A percentile compares a stretch with the other conserved stretches of the same genome.
Conservation (phyloP, 345 rosid genomes). For the Orychophragmus violaceus region DNA sequence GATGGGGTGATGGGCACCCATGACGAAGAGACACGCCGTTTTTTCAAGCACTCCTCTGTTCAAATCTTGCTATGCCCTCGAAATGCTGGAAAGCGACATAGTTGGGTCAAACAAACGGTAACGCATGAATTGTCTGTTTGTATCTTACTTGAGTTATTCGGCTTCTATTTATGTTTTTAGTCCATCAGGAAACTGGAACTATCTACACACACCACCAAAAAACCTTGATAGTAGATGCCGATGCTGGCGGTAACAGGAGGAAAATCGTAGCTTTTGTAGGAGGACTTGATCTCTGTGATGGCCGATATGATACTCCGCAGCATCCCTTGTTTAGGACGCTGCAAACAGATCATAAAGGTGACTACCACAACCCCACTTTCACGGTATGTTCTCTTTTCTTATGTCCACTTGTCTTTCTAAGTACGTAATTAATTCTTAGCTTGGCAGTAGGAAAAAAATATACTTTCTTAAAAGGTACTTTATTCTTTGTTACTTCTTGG, state of each 20-base stretch:
- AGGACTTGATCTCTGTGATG: slow-evolving; percentile 69
- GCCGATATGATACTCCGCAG: slow-evolving; percentile 60
- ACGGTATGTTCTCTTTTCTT: slow-evolving; percentile 36
- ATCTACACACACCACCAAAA: slow-evolving; percentile 80
- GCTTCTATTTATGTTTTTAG: background rate
- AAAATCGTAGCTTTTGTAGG: slow-evolving; percentile 65
- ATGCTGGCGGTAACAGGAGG: slow-evolving; percentile 53
- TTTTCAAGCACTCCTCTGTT: slow-evolving; percentile 92
- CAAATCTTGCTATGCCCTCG: slow-evolving; percentile 93
- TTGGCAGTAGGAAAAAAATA: background rate
- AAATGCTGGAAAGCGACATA: slow-evolving; percentile 80
- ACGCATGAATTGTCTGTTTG: background rate
- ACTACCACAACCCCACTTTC: slow-evolving; percentile 50
- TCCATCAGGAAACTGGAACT: slow-evolving; percentile 60
- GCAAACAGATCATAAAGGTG: slow-evolving; percentile 49
- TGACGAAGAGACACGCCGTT: slow-evolving; percentile 95
- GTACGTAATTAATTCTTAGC: background rate
- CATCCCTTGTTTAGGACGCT: slow-evolving; percentile 56
- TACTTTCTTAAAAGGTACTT: background rate
- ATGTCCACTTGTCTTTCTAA: background rate
- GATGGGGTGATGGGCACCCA: slow-evolving; percentile 87
- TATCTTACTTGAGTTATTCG: background rate
- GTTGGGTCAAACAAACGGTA: slow-evolving; percentile 94
- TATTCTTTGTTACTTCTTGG: background rate
- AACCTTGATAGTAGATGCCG: slow-evolving; percentile 67